These are phyloP conservation scores for Galerina marginata DNA, from an alignment of 768 basidiomycete genomes.

Conservation along the genomic window DNA sequence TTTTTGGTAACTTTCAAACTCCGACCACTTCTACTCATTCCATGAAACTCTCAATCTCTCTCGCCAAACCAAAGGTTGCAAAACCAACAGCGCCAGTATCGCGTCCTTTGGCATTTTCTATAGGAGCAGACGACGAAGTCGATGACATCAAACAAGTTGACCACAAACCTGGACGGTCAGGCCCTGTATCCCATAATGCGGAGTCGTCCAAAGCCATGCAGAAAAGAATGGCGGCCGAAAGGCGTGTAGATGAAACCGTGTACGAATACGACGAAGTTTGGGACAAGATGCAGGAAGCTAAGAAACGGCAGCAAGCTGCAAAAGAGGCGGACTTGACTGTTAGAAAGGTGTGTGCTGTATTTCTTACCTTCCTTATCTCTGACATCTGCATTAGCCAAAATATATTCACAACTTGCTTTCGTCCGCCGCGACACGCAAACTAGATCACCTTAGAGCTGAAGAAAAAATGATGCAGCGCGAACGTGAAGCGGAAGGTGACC, in stretches of 20 bases:
- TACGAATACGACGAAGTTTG: conserved; percentile 97
- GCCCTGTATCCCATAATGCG: conserved; percentile 62
- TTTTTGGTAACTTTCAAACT: conserved; percentile 34
- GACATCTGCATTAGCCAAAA: conserved; percentile 72
- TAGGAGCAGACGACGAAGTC: conserved; percentile 67
- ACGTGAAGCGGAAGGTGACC: conserved; percentile 90
- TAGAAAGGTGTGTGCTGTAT: conserved; percentile 64
- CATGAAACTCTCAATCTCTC: conserved; percentile 94
- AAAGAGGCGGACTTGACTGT: conserved; percentile 80
- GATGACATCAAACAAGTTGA: conserved; percentile 48
- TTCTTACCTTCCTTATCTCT: background rate
- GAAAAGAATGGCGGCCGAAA: conserved; percentile 81
- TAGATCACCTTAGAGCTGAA: conserved; percentile 92
- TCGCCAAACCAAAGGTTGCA: conserved; percentile 64
- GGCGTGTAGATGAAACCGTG: conserved; percentile 78
- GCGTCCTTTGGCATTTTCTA: conserved; percentile 65
- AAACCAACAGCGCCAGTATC: conserved; percentile 52
- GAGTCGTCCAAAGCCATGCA: conserved; percentile 66
- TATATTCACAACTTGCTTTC: conserved; percentile 83
- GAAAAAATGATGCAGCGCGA: conserved; percentile 98
- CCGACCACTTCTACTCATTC: conserved; percentile 29
- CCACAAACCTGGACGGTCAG: conserved; percentile 55
- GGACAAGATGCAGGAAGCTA: conserved; percentile 93
- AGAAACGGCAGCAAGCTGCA: conserved; percentile 70
- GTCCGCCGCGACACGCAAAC: conserved; percentile 83